These are phyloP conservation scores for Gossypium gossypioides DNA, from an alignment of 441 rosid genomes.

Conservation along the genomic window DNA sequence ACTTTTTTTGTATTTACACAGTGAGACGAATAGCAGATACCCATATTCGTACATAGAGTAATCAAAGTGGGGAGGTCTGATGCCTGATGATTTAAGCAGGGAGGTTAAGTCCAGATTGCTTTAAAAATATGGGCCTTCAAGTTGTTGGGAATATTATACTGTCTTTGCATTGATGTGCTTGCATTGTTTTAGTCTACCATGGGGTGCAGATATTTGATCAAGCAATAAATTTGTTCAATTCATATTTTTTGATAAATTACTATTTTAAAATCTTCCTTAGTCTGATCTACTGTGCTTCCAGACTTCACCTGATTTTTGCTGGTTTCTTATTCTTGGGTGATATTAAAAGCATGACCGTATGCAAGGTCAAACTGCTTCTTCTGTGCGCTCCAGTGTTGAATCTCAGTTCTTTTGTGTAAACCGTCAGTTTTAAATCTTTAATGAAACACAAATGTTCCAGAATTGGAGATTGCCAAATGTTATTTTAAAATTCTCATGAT, in stretches of 20 bases:
- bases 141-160: not conserved
- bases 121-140: not conserved
- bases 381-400: not conserved
- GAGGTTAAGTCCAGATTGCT: not conserved
- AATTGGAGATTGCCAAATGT: not conserved
- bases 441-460: not conserved
- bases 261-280: not conserved
- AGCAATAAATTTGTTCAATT: not conserved
- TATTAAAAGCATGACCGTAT: not conserved
- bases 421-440: not conserved
- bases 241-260: not conserved
- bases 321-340: conserved; percentile 2
- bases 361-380: not conserved
- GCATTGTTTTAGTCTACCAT: not conserved
- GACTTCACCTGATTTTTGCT: not conserved
- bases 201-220: conserved; percentile 3
- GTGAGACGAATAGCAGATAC: not conserved
- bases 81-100: not conserved
- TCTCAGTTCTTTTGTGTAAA: not conserved
- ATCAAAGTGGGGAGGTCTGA: not conserved
- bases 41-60: not conserved
- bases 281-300: not conserved
- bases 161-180: not conserved
- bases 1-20: not conserved
- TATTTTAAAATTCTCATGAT: not conserved